Conservation (phyloP, 2,329 filamentous ascomycete genomes). For the Lithohypha guttulata region DNA sequence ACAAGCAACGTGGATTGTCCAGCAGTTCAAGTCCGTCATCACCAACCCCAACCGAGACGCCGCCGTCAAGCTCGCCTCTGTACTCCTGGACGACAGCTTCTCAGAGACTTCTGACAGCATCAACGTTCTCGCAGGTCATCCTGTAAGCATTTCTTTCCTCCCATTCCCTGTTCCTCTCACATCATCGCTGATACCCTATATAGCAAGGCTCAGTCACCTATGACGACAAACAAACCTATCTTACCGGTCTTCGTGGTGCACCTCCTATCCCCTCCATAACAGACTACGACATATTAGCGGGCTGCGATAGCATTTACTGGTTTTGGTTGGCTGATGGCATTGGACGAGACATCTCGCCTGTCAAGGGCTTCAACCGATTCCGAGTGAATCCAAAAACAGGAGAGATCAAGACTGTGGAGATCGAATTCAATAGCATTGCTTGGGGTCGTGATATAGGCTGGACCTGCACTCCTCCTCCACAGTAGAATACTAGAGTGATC, state of each 20-base stretch:
- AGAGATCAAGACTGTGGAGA: background rate
- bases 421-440: slow-evolving; percentile 2
- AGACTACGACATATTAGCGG: background rate
- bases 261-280: background rate
- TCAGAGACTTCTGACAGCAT: slow-evolving; percentile 13
- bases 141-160: slow-evolving; percentile 5
- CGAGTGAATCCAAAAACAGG: background rate
- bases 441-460: slow-evolving; percentile 1
- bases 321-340: background rate
- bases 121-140: slow-evolving; percentile 12
- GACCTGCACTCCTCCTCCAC: slow-evolving; percentile 1
- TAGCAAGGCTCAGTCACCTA: slow-evolving; percentile 12
- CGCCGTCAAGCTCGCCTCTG: slow-evolving; percentile 8
- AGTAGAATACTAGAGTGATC: no score
- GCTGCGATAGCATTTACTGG: background rate
- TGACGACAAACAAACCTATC: slow-evolving; percentile 10
- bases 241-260: slow-evolving; percentile 4
- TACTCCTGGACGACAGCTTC: slow-evolving; percentile 11
- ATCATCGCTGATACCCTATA: background rate
- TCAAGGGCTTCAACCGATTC: background rate
- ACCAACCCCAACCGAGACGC: slow-evolving; percentile 9
- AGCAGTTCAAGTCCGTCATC: slow-evolving; percentile 12
- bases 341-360: background rate
- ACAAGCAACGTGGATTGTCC: slow-evolving; percentile 10
- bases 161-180: background rate